A percentile compares a stretch with the other conserved stretches of the same genome.
Evolutionary conservation across 2,329 filamentous ascomycete species (phyloP).

Genomic region (Diaporthe longicolla): DNA sequence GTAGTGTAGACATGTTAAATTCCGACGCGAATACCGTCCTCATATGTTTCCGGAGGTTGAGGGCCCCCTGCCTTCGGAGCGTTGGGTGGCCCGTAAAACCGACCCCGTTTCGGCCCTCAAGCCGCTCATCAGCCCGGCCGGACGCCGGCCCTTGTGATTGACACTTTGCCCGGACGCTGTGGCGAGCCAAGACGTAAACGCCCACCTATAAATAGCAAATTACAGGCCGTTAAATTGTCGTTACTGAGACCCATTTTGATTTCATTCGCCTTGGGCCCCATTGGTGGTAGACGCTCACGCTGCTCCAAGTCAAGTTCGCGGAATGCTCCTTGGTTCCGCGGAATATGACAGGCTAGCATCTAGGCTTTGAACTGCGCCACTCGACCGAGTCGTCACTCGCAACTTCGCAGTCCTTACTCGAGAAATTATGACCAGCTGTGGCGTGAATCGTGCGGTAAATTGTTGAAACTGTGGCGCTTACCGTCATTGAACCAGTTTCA

Average conservation of each 20-base stretch:
- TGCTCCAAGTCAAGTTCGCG: too few species aligned
- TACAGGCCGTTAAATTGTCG: too few species aligned
- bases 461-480: background rate
- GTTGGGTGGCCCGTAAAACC: background rate
- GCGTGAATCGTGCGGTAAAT: background rate
- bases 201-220: too few species aligned
- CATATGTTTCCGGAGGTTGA: background rate
- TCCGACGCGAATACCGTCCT: background rate
- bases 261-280: background rate
- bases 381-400: background rate
- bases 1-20: background rate
- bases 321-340: background rate
- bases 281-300: background rate
- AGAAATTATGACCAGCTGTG: background rate
- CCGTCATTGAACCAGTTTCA: too few species aligned
- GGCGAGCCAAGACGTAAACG: background rate
- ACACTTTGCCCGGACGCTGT: background rate
- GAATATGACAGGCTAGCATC: background rate
- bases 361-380: background rate
- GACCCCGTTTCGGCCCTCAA: background rate
- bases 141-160: too few species aligned
- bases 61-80: background rate
- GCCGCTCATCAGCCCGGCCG: background rate
- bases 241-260: background rate
- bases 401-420: too few species aligned